Base-by-base conservation (phyloP, 306 rosid species). In the Cercis canadensis region DNA sequence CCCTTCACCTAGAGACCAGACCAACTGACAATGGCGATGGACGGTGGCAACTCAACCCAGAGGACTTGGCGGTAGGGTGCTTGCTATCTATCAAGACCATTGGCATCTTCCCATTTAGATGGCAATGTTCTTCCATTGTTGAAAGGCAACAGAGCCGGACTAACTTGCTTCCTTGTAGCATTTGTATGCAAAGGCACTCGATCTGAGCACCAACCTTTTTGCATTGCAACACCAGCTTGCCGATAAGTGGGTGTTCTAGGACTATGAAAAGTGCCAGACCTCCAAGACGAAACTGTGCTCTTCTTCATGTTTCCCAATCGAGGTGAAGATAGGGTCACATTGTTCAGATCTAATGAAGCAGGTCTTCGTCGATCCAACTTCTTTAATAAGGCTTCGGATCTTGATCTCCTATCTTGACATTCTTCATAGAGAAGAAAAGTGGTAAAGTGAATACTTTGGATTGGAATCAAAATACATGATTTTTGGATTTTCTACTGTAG, bases 61-160 rank as follows among this genome's bases (percentile, higher is more conserved):
- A n/a, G n/a, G n/a, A n/a, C n/a, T n/a, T n/a, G n/a, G n/a, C n/a
- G n/a, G n/a, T n/a, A n/a, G n/a, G n/a, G n/a, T n/a, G n/a, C n/a
- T n/a, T n/a, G n/a, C n/a, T n/a, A n/a, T n/a, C n/a, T n/a, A n/a
- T n/a, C n/a, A n/a, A n/a, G n/a, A n/a, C n/a, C n/a, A n/a, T n/a
- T n/a, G 99, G 97, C 99, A 73, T 94, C 99, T 76, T 94, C 97
- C 99, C 99, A 94, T 73, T 94, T 94, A 0, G 99, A 94, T 8
- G 99, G 99, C 86, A 94, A 86, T 5, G 92, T 81, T 77, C 89
- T 89, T 56, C 99, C 97, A 13, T 84, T 89, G 31, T 75, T 88
- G 12, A 88, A 77, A 68, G 94, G 90, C 76, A 94, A 65, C 72
- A 82, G 67, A 29, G 81, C 76, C 14, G 82, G 65, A 57, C 72